A percentile compares a stretch with the other conserved stretches of the same genome.
phyloP scores from a whole-genome alignment of 192 early-diverging fungal genomes.

The Dimargaris verticillata region DNA sequence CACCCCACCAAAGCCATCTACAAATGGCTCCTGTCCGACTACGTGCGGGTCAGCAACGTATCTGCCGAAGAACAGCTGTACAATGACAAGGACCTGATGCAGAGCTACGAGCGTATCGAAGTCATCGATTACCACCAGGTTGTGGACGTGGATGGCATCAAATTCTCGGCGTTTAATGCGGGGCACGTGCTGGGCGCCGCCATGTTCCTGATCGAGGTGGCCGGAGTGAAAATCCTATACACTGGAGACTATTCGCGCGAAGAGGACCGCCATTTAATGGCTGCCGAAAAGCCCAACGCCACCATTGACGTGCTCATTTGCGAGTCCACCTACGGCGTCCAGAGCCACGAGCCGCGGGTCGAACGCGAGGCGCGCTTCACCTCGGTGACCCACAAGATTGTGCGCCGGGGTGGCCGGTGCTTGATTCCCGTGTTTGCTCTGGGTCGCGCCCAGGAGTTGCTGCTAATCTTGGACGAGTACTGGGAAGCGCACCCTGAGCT shows the following conservation, averaged over 20 bases:
- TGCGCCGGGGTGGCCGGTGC: conserved; percentile 75
- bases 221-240: conserved; percentile 79
- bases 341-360: conserved; percentile 84
- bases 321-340: conserved; percentile 93
- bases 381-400: conserved; percentile 63
- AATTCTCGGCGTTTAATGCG: conserved; percentile 91
- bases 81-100: conserved; percentile 70
- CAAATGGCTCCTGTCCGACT: conserved; percentile 90
- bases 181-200: conserved; percentile 97
- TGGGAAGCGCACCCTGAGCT: conserved; percentile 81
- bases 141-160: conserved; percentile 84
- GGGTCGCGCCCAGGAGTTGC: conserved; percentile 91
- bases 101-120: conserved; percentile 77
- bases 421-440: conserved; percentile 92
- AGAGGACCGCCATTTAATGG: conserved; percentile 95
- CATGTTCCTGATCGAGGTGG: conserved; percentile 89
- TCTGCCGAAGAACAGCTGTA: conserved; percentile 69
- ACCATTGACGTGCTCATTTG: conserved; percentile 83
- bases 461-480: conserved; percentile 94
- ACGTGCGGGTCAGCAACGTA: conserved; percentile 63
- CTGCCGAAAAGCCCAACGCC: conserved; percentile 78
- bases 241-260: conserved; percentile 98
- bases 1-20: conserved; percentile 97
- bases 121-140: conserved; percentile 93
- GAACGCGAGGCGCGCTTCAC: conserved; percentile 86